Evolutionary conservation across 108 stramenopile species (phyloP), one percentile per base, ranked within the genome.

Genomic region (Skeletonema marinoi): DNA sequence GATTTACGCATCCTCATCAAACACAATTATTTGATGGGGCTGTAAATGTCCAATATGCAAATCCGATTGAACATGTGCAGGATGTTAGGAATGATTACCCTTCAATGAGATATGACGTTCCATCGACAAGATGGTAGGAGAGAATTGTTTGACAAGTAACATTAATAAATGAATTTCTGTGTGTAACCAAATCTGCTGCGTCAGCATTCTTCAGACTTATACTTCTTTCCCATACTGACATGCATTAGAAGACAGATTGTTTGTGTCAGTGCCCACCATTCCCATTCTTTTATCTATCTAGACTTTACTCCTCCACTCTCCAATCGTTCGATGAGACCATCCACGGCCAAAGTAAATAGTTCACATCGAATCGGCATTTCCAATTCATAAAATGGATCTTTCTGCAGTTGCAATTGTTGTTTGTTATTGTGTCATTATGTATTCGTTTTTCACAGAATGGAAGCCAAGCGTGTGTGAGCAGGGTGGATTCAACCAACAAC

Each of bases 281-380:
- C 4, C 19, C 6, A 29, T 25, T 25, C 54, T 25, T 3, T 29
- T 10, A 8, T 56, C 54, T 56, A 56, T 56, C 54, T 25, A 65
- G 10, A 32, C 64, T 64, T 74, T 12, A 56, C 58, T n/a, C 41
- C 36, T 17, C 60, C 74, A 19, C 16, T 10, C 60, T 58, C 38
- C 60, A 68, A 65, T 62, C 60, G 59, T 62, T 80, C 67, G 68
- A 95, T 88, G 62, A 95, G 76, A 50, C 68, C 68, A 81, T 95
- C 92, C 19, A 95, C 92, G 1, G 85, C 88, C 66, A 87, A 76
- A 30, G 86, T 89, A 67, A 95, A 95, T 39, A 95, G 67, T 64
- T 93, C 92, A 78, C 88, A 89, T 65, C 94, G 83, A 46, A 95
- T 93, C 16, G 94, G 94, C 94, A 95, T 95, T 78, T 95, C 94